phyloP scores from a whole-genome alignment of 768 basidiomycete genomes.

The Floccularia luteovirens region DNA sequence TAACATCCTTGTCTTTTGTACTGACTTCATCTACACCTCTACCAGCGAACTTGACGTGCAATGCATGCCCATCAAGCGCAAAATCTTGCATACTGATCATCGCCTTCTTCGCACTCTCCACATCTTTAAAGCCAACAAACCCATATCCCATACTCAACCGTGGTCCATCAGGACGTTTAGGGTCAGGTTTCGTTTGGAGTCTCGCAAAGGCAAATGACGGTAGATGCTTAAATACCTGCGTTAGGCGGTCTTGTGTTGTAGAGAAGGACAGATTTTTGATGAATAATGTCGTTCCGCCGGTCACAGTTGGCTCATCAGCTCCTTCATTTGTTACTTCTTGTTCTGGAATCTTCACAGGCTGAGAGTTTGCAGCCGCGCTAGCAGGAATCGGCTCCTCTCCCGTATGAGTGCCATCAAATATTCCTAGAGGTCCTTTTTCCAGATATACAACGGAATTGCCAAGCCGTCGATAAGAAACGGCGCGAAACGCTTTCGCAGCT shows the following conservation, averaged over 20 bases:
- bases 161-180: conserved; percentile 51
- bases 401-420: conserved; percentile 52
- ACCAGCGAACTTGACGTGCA: conserved; percentile 83
- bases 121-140: conserved; percentile 84
- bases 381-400: neutral
- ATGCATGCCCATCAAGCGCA: conserved; percentile 78
- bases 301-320: conserved; percentile 36
- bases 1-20: conserved; percentile 24
- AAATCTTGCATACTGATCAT: conserved; percentile 74
- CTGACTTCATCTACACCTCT: conserved; percentile 64
- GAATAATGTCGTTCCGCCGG: conserved; percentile 78
- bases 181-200: conserved; percentile 87
- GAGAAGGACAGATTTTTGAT: conserved; percentile 94
- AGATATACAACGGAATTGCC: conserved; percentile 89
- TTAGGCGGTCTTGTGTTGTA: conserved; percentile 73
- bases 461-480: conserved; percentile 79
- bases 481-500: conserved; percentile 69
- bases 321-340: conserved; percentile 25
- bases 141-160: conserved; percentile 94
- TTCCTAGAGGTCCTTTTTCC: conserved; percentile 83
- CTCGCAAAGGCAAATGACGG: conserved; percentile 82
- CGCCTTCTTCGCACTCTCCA: conserved; percentile 67
- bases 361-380: conserved; percentile 10
- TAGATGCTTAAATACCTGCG: conserved; percentile 61
- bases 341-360: conserved; percentile 36